Percentiles rank a stretch among this genome's conserved stretches.
phyloP scores from a whole-genome alignment of 495 filamentous ascomycete genomes.

The Podospora anserina region DNA sequence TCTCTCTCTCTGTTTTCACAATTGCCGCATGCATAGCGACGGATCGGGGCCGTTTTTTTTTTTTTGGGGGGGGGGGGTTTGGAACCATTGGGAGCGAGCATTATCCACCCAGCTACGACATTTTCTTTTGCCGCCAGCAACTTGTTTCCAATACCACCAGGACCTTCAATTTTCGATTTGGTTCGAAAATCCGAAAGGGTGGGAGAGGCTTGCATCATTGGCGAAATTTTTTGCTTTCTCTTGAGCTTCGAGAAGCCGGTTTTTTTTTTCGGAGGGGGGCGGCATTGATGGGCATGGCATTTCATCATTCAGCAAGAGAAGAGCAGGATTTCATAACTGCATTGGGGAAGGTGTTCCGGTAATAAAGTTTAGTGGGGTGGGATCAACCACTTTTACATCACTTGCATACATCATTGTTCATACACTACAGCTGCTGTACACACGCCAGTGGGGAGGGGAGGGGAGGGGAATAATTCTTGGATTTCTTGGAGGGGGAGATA shows the following conservation, averaged over 20 bases:
- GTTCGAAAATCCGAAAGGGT: neutral
- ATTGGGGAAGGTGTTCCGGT: neutral
- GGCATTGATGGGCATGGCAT: neutral
- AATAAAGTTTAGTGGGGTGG: neutral
- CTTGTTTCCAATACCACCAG: neutral
- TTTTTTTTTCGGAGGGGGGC: neutral
- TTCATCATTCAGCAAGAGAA: neutral
- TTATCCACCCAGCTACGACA: conserved; percentile 4
- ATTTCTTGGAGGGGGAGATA: neutral
- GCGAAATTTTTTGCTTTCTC: neutral
- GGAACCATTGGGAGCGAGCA: neutral
- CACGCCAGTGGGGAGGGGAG: neutral
- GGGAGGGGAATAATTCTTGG: neutral
- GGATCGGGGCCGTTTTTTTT: conserved; percentile 9
- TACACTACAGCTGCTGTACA: neutral
- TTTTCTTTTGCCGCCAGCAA: neutral
- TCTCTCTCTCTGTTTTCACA: neutral
- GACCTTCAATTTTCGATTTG: neutral
- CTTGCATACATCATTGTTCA: neutral
- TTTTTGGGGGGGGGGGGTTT: no score
- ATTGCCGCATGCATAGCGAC: conserved; percentile 25
- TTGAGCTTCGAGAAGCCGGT: neutral
- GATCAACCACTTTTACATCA: neutral
- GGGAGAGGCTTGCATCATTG: neutral
- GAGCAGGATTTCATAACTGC: neutral